Percentiles rank a stretch among this genome's conserved stretches.
Conservation (phyloP, 78 protist species). For the Dictyostelium intermedium region DNA sequence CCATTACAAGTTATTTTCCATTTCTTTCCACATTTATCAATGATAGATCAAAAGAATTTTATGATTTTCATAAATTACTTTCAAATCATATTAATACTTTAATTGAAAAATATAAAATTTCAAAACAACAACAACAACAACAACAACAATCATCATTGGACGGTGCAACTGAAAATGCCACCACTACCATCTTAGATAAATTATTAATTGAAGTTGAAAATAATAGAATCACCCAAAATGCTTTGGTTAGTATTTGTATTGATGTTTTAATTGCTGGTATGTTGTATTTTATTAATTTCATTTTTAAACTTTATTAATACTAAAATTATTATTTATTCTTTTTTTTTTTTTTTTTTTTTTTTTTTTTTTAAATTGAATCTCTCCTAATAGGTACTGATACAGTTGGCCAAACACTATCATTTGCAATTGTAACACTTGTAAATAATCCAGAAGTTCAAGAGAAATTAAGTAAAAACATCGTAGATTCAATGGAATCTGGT, state of each 20-base stretch:
- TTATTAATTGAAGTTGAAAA: conserved; percentile 11
- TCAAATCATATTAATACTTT: neutral
- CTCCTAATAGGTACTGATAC: neutral
- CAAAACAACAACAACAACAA: neutral
- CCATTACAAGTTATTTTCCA: neutral
- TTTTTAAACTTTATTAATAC: no score
- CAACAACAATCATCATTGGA: no score
- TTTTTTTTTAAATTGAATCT: neutral
- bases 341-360: no score
- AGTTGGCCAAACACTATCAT: neutral
- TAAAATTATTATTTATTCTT: no score
- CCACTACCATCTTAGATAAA: conserved; percentile 10
- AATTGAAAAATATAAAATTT: neutral
- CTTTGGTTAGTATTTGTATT: neutral
- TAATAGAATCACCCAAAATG: neutral
- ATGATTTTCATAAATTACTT: neutral
- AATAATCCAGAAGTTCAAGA: conserved; percentile 26
- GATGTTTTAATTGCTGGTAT: conserved; percentile 8
- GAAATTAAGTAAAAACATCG: neutral
- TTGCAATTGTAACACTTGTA: neutral
- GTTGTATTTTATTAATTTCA: no score
- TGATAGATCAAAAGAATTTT: conserved; percentile 1
- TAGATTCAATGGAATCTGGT: neutral
- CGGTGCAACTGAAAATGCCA: neutral
- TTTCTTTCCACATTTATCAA: neutral